Percentiles rank a stretch among this genome's conserved stretches.
Conservation (phyloP, 2,329 filamentous ascomycete species). For the Podosphaera fusca region DNA sequence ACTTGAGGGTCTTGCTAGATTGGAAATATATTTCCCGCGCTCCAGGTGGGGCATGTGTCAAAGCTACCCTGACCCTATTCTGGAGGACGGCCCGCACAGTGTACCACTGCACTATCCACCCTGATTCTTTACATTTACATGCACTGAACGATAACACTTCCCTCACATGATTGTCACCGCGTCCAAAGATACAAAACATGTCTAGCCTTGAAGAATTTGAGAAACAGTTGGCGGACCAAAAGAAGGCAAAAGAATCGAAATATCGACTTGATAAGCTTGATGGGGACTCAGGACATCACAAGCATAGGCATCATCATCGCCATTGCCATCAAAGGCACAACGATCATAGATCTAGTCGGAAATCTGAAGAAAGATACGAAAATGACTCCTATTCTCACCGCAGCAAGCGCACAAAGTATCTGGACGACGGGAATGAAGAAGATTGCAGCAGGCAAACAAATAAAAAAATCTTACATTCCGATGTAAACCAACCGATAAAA, state of each 20-base stretch:
- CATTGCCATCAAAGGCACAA: too few species aligned
- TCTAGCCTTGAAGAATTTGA: slow-evolving; percentile 51
- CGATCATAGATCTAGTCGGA: slow-evolving; percentile 11
- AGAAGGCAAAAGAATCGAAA: slow-evolving; percentile 26
- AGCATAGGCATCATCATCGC: slow-evolving; percentile 15
- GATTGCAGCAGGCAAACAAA: slow-evolving; percentile 15
- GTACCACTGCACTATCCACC: too few species aligned
- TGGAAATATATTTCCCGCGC: too few species aligned
- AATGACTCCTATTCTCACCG: slow-evolving; percentile 16
- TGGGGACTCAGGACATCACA: slow-evolving; percentile 17
- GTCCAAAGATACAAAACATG: slow-evolving; percentile 17
- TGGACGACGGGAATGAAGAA: slow-evolving; percentile 17
- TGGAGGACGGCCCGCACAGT: too few species aligned
- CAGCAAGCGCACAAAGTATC: slow-evolving; percentile 35
- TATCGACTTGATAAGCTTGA: slow-evolving; percentile 24
- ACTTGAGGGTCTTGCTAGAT: too few species aligned
- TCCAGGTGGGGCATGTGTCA: too few species aligned
- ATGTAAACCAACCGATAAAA: slow-evolving; percentile 24
- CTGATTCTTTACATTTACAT: too few species aligned
- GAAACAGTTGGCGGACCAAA: slow-evolving; percentile 45
- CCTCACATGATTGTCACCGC: too few species aligned
- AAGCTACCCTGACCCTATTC: too few species aligned
- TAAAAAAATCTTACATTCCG: slow-evolving; percentile 23
- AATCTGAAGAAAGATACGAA: neutral
- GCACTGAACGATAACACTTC: too few species aligned